Percentiles rank a stretch among this genome's conserved stretches.
Conservation (phyloP, 2,329 filamentous ascomycete genomes). For the Metarhizium sp. region DNA sequence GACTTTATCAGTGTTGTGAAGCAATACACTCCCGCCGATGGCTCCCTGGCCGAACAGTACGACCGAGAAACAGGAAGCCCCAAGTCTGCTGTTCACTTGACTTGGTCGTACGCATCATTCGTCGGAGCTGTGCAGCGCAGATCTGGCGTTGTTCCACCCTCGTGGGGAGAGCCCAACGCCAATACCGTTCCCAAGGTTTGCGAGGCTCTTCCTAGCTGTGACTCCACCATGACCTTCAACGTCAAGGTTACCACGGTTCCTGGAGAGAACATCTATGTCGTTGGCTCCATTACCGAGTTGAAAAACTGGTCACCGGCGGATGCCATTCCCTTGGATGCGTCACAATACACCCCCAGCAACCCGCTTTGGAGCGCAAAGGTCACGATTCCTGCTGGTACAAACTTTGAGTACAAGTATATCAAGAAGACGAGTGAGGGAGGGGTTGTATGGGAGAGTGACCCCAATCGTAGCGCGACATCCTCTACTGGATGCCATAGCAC, state of each 20-base stretch:
- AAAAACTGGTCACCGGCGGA: slow-evolving; percentile 24
- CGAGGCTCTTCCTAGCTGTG: slow-evolving; percentile 13
- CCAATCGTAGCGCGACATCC: slow-evolving; percentile 22
- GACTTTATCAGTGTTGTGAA: slow-evolving; percentile 51
- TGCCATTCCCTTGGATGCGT: slow-evolving; percentile 40
- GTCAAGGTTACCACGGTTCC: slow-evolving; percentile 9
- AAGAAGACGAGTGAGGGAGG: slow-evolving; percentile 39
- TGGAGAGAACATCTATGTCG: slow-evolving; percentile 12
- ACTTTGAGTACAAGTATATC: slow-evolving; percentile 54
- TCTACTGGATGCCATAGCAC: slow-evolving; percentile 3
- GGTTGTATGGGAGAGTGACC: slow-evolving; percentile 49
- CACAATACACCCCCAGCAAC: slow-evolving; percentile 42
- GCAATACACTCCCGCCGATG: slow-evolving; percentile 50
- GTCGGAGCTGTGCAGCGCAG: slow-evolving; percentile 48
- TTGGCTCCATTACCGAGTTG: slow-evolving; percentile 28
- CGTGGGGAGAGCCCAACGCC: slow-evolving; percentile 33
- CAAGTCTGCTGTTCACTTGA: slow-evolving; percentile 56
- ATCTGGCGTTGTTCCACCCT: slow-evolving; percentile 38
- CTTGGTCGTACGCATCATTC: slow-evolving; percentile 63
- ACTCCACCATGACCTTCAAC: slow-evolving; percentile 14
- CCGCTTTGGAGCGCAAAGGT: slow-evolving; percentile 45
- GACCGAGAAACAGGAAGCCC: slow-evolving; percentile 39
- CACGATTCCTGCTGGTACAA: slow-evolving; percentile 39
- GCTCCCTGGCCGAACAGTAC: slow-evolving; percentile 59
- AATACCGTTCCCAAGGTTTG: slow-evolving; percentile 12